Evolutionary conservation across 805 yeast genomes (phyloP), one percentile per base, ranked within the genome.

Genomic region (Zygosaccharomyces bailii): DNA sequence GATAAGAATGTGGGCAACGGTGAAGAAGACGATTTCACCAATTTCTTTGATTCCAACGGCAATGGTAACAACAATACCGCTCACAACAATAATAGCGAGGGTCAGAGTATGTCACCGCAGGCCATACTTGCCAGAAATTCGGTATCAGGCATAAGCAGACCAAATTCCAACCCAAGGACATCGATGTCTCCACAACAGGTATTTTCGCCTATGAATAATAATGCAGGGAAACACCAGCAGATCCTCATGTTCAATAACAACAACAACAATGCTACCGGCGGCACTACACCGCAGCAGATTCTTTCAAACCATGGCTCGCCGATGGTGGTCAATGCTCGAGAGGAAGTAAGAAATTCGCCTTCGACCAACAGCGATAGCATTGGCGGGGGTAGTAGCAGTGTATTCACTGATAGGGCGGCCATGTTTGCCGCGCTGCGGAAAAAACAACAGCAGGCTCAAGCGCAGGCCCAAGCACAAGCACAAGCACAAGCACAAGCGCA

Each of bases 1-100:
- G 60, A 54, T 21, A 23, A 21, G 16, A 25, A 27, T 24, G 43
- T 23, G 7, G 52, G 48, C 7, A 47, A 39, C 44, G 51, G 35
- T 34, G 59, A 53, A 29, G 58, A 55, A 14, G 52, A 52, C 14
- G 56, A 53, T n/a, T 57, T 56, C 42, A 49, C 61, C 39, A 75
- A 75, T 57, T 71, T 70, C 37, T 63, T 78, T 29, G 80, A 80
- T 23, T 60, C 78, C 29, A 72, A 73, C 52, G 75, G 78, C 48
- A 49, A 45, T 34, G 44, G 39, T 5, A 44, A 43, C 17, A 40
- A 46, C 27, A 25, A 33, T 35, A 42, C n/a, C n/a, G n/a, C n/a
- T n/a, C n/a, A 21, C 29, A 35, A 23, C 16, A 46, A 34, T 33
- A 31, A 29, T 30, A 35, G 21, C 40, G 44, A 39, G n/a, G 33